These are phyloP conservation scores for Exophiala viscosa DNA, from an alignment of 2,329 filamentous ascomycete species.

Conservation along the genomic window DNA sequence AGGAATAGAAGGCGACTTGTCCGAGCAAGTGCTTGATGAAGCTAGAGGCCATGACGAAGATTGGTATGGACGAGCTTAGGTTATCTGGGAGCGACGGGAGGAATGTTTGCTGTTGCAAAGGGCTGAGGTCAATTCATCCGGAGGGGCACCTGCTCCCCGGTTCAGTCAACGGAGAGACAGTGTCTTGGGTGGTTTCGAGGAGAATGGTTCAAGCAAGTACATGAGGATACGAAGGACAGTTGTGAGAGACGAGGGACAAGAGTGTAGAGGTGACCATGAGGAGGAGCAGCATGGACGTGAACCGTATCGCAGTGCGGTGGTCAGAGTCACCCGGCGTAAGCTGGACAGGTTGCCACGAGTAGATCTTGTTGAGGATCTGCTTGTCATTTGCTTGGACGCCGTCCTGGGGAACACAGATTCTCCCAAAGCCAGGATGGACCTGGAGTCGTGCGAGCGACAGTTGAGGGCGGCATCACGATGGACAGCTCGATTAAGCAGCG, in stretches of 20 bases:
- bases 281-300: background rate
- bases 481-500: background rate
- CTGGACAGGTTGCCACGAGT: too few relatives aligned
- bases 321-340: too few relatives aligned
- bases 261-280: background rate
- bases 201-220: background rate
- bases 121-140: background rate
- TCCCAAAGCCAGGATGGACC: background rate
- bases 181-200: background rate
- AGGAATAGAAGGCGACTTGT: slow-evolving; percentile 19
- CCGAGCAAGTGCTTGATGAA: slow-evolving; percentile 5
- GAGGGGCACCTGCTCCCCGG: too few relatives aligned
- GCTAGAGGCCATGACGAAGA: slow-evolving; percentile 14
- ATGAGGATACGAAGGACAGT: background rate
- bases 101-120: background rate
- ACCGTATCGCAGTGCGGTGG: background rate
- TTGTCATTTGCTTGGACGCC: background rate
- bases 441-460: too few relatives aligned
- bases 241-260: background rate
- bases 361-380: background rate
- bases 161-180: background rate
- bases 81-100: slow-evolving; percentile 1
- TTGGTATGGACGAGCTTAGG: background rate
- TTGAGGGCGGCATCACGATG: background rate
- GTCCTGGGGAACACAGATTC: background rate